Evolutionary conservation across 2,329 filamentous ascomycete species (phyloP).

Genomic region (Fusarium circinatum): DNA sequence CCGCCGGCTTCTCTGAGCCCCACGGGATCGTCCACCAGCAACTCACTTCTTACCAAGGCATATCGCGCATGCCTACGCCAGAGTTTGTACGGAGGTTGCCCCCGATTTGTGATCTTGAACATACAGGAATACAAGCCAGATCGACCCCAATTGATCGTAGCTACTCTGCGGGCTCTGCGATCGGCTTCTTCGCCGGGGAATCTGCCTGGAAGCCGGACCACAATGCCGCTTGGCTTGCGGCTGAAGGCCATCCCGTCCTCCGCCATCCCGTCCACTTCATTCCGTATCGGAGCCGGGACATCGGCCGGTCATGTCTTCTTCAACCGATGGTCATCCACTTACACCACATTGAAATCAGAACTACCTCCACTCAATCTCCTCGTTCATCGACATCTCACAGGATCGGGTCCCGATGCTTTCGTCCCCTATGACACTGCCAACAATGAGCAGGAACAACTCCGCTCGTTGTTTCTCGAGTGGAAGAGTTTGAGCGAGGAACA

Average conservation of each 20-base stretch:
- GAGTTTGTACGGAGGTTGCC: background rate
- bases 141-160: conserved; percentile 1
- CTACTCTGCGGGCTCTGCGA: background rate
- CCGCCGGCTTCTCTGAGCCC: conserved; percentile 6
- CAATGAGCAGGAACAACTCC: conserved; percentile 48
- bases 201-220: background rate
- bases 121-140: conserved; percentile 4
- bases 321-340: conserved; percentile 20
- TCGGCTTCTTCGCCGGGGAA: background rate
- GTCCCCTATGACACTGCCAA: conserved; percentile 48
- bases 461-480: conserved; percentile 49
- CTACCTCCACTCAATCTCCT: conserved; percentile 40
- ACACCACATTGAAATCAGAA: background rate
- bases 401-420: conserved; percentile 34
- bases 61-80: background rate
- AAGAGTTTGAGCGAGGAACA: conserved; percentile 43
- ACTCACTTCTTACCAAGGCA: conserved; percentile 24
- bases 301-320: background rate
- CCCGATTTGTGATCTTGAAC: conserved; percentile 12
- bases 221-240: conserved; percentile 20
- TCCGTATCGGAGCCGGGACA: conserved; percentile 15
- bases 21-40: conserved; percentile 26
- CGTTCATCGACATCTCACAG: conserved; percentile 46
- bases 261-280: conserved; percentile 25
- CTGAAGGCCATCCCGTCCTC: conserved; percentile 10